These are phyloP conservation scores for Eucalyptus cladocalyx DNA, from an alignment of 345 rosid genomes.

Conservation along the genomic window DNA sequence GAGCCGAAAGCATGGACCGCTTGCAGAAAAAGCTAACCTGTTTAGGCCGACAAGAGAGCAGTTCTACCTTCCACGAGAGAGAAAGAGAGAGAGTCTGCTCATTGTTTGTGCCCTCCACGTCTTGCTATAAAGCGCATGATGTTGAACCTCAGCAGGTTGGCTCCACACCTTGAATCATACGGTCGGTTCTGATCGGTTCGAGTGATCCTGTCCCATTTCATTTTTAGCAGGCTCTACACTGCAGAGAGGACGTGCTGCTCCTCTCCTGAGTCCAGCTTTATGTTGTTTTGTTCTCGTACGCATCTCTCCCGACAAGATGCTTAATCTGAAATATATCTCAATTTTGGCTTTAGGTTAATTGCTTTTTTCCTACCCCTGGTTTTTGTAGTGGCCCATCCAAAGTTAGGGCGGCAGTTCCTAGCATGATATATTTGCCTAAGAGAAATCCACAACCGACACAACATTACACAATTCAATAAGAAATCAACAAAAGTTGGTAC, in stretches of 20 bases:
- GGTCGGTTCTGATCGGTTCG: not conserved
- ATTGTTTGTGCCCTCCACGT: not conserved
- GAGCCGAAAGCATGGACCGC: not conserved
- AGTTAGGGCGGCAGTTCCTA: not conserved
- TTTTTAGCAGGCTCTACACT: not conserved
- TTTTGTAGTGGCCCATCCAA: not conserved
- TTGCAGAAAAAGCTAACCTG: not conserved
- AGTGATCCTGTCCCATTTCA: not conserved
- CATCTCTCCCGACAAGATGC: not conserved
- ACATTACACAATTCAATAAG: not conserved
- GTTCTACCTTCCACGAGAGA: not conserved
- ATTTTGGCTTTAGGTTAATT: not conserved
- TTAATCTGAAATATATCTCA: not conserved
- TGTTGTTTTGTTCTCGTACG: not conserved
- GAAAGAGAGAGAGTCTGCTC: not conserved
- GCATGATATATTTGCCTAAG: not conserved
- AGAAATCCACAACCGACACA: not conserved
- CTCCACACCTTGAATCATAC: not conserved
- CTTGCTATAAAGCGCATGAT: not conserved
- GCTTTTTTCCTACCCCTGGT: not conserved
- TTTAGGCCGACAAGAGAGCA: not conserved
- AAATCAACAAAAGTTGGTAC: not conserved
- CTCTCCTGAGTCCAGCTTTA: not conserved
- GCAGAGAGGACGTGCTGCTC: not conserved
- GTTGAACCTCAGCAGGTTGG: not conserved